phyloP scores from a whole-genome alignment of 2,329 filamentous ascomycete species.

The Verticillium nubilum region DNA sequence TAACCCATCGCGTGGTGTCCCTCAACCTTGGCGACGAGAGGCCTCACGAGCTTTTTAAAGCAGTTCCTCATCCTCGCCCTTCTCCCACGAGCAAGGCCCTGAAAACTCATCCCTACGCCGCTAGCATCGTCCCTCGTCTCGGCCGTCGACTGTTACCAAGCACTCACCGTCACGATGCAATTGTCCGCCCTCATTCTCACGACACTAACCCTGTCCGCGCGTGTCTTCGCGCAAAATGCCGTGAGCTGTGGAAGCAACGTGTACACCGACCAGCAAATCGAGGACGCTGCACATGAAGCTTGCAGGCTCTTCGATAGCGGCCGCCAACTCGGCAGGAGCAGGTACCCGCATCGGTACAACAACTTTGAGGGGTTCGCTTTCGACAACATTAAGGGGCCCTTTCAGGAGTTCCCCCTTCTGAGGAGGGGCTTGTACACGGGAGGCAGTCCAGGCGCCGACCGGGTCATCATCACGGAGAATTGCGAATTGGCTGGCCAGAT shows the following conservation, averaged over 20 bases:
- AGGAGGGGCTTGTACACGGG: conserved; percentile 48
- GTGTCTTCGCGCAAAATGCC: conserved; percentile 29
- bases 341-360: conserved; percentile 55
- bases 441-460: conserved; percentile 60
- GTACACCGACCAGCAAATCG: conserved; percentile 45
- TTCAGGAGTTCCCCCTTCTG: conserved; percentile 57
- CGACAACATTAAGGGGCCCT: conserved; percentile 45
- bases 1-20: background rate
- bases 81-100: background rate
- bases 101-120: background rate
- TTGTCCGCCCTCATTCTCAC: conserved; percentile 3
- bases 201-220: conserved; percentile 5
- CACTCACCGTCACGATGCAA: conserved; percentile 2
- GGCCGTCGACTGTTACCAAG: background rate
- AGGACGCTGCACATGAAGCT: conserved; percentile 42
- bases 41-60: background rate
- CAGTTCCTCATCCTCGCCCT: background rate
- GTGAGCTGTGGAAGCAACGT: conserved; percentile 44
- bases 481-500: conserved; percentile 57
- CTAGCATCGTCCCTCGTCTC: background rate
- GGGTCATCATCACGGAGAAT: conserved; percentile 57
- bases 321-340: conserved; percentile 24
- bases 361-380: conserved; percentile 60
- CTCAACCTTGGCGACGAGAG: background rate
- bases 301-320: conserved; percentile 42